These are phyloP conservation scores for Starmera stellimalicola DNA, from an alignment of 1,139 yeast genomes.

Conservation along the genomic window DNA sequence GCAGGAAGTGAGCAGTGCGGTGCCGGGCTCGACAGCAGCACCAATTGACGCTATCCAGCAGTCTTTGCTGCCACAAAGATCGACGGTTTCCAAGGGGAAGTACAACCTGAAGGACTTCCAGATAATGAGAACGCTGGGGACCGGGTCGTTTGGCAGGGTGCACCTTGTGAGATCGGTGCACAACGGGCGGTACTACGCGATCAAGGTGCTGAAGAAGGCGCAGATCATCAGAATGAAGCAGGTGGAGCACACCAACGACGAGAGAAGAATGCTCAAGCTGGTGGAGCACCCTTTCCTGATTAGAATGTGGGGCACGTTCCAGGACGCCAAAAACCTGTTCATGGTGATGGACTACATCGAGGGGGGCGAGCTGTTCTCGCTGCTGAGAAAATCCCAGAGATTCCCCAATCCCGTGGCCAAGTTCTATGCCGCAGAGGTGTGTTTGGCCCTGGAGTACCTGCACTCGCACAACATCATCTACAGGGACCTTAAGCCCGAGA, in stretches of 20 bases:
- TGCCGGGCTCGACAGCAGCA: conserved; percentile 2
- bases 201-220: conserved; percentile 76
- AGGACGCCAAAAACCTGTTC: conserved; percentile 78
- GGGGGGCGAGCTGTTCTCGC: conserved; percentile 90
- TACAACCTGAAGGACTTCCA: conserved; percentile 77
- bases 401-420: conserved; percentile 97
- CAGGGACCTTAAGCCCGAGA: conserved; percentile 94
- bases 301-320: conserved; percentile 98
- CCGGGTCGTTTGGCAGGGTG: conserved; percentile 94
- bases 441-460: conserved; percentile 83
- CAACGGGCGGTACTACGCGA: conserved; percentile 83
- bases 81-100: conserved; percentile 75
- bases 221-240: conserved; percentile 89
- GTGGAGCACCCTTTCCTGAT: conserved; percentile 94
- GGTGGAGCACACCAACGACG: conserved; percentile 91
- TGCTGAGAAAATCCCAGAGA: conserved; percentile 83
- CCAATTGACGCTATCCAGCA: conserved; percentile 9
- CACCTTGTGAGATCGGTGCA: conserved; percentile 83
- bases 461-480: conserved; percentile 89
- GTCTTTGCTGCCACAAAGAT: conserved; percentile 25
- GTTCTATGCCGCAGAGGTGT: conserved; percentile 94
- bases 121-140: conserved; percentile 80
- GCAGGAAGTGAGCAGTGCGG: too few relatives aligned
- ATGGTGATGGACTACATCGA: conserved; percentile 99
- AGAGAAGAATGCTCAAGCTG: conserved; percentile 83